Percentiles rank a stretch among this genome's conserved stretches.
Evolutionary conservation across 2,329 filamentous ascomycete genomes (phyloP).

Genomic region (Diaporthe batatas): DNA sequence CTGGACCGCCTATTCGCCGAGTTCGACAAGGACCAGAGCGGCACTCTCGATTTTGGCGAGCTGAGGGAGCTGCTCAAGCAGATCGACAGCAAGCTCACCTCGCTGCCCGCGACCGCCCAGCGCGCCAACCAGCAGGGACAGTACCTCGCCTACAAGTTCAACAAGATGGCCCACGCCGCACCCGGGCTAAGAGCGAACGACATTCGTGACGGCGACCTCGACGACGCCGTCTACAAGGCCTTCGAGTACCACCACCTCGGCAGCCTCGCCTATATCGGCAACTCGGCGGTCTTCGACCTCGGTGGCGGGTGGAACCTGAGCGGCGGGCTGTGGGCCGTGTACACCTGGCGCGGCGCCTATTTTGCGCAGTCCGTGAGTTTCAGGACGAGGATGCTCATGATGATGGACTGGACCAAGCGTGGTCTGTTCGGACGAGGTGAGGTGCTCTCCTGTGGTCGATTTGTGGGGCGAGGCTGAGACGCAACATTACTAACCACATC

Average conservation of each 20-base stretch:
- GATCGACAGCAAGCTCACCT: constrained; percentile 95
- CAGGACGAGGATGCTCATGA: constrained; percentile 86
- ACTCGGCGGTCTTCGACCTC: constrained; percentile 94
- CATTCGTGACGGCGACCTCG: constrained; percentile 88
- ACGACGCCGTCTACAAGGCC: constrained; percentile 91
- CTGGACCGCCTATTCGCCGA: constrained; percentile 91
- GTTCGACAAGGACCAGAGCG: constrained; percentile 93
- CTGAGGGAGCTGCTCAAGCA: constrained; percentile 88
- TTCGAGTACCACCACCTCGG: constrained; percentile 96
- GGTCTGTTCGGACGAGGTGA: constrained; percentile 94
- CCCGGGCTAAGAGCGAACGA: constrained; percentile 84
- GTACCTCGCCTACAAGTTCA: constrained; percentile 94
- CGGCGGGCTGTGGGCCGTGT: constrained; percentile 92
- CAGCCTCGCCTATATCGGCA: constrained; percentile 93
- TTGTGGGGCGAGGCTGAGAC: not conserved
- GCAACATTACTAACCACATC: constrained; percentile 31
- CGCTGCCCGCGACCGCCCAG: constrained; percentile 93
- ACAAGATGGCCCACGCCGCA: constrained; percentile 84
- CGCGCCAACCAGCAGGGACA: constrained; percentile 95
- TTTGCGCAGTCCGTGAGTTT: constrained; percentile 98
- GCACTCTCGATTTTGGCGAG: constrained; percentile 94
- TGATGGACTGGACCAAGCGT: constrained; percentile 99
- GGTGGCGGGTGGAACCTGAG: constrained; percentile 80
- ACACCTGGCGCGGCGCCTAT: constrained; percentile 95
- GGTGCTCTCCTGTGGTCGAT: constrained; percentile 52